Base-by-base conservation (phyloP, 1,284 basidiomycete species). In the Moniliella sp. region DNA sequence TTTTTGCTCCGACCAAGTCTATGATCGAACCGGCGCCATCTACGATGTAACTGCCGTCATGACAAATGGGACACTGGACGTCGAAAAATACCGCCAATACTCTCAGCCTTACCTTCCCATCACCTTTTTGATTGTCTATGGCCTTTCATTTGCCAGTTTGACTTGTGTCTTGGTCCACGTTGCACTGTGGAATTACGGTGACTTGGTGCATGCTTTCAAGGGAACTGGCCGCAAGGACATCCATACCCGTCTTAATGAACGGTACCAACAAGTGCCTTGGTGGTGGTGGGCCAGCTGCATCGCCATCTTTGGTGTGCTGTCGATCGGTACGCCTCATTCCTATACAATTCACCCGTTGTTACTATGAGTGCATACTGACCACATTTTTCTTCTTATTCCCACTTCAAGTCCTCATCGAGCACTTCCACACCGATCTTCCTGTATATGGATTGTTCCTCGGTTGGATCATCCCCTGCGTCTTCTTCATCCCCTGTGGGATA, bases 241-340 rank as follows among this genome's bases (percentile, higher is more conserved):
- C 25, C 83, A 88, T 61, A 70, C 75, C 3, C 72, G 78, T 23
- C 68, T 86, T 26, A 88, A 86, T 80, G 66, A 67, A 33, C 66
- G 61, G 15, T 88, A 88, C 60, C 62, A 68, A 1, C 78, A 82
- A 50, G 77, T 81, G 16, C 71, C 71, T 3, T 65, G 66, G 39
- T 50, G 44, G 42, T 73, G 72, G 71, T 75, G 71, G 55, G 48
- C 66, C 15, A 69, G 65, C 48, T 72, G 71, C 40, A 47, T 53
- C 0, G 23, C 53, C 0, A 43, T 71, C 11, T 74, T 78, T 27
- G 34, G 71, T 30, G 37, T 75, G 12, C 47, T 84, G 30, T 80
- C 80, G 2, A 62, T 74, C 30, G 73, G 76, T 41, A 78, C 82
- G 67, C 67, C 82, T 31, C 74, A 75, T 48, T 80, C 80, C 12